Evolutionary conservation across 805 yeast genomes (phyloP).

Genomic region (Priceomyces melissophilus): DNA sequence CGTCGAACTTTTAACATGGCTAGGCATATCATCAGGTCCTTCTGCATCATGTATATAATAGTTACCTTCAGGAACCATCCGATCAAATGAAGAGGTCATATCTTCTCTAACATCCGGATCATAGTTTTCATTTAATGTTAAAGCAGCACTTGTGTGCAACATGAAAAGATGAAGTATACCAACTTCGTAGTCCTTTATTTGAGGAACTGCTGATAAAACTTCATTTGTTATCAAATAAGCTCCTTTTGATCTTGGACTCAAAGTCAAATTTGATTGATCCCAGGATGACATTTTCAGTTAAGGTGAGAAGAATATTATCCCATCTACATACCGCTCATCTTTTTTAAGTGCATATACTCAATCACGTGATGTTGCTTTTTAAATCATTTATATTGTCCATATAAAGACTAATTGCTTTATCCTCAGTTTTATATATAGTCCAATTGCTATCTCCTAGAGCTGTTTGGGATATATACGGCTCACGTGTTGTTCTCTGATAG

Average conservation of each 20-base stretch:
- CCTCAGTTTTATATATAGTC: neutral
- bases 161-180: conserved; percentile 66
- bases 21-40: conserved; percentile 84
- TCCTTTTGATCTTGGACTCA: conserved; percentile 61
- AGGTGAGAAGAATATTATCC: neutral
- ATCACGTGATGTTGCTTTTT: neutral
- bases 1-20: conserved; percentile 61
- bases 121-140: conserved; percentile 75
- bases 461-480: too few species aligned
- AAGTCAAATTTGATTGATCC: conserved; percentile 56
- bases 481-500: too few species aligned
- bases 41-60: conserved; percentile 65
- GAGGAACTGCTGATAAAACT: conserved; percentile 52
- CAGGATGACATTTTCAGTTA: conserved; percentile 33
- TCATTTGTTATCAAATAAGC: conserved; percentile 72
- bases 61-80: conserved; percentile 64
- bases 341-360: neutral
- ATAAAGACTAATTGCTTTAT: neutral
- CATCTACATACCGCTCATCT: neutral
- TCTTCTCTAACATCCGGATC: conserved; percentile 76
- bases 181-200: conserved; percentile 53
- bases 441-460: neutral
- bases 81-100: conserved; percentile 59
- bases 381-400: neutral
- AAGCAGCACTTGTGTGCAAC: conserved; percentile 77